Base-by-base conservation (phyloP, 371 early-diverging fungal species). In the Nematocida minor region DNA sequence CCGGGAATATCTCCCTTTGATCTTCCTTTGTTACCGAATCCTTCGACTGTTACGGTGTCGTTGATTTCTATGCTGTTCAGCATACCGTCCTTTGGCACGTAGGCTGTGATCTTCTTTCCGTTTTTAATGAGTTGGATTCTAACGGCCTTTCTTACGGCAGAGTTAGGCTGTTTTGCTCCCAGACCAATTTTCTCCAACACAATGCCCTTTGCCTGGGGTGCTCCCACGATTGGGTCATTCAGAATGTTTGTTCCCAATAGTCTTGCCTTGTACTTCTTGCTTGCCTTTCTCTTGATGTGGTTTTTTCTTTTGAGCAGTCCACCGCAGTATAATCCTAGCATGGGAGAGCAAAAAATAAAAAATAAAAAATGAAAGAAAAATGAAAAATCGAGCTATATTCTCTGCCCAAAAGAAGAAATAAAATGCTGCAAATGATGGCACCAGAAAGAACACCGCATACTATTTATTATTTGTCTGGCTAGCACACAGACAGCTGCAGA, bases 101-200 rank as follows among this genome's bases (percentile, higher is more conserved):
- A 99, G 83, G 99, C 98, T 79, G 96, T 95, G 86, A 98, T 90
- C 90, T 94, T 99, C 92, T 97, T 99, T 87, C 94, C 95, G 90
- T 96, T 96, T 90, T 95, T 95, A 90, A 97, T 96, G 80, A 97
- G 90, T 88, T 99, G 98, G 80, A 95, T 95, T 91, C 97, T 93
- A 80, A 97, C 96, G 88, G 95, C 95, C 90, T 99, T 99, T 89
- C 99, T 94, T 89, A 97, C 94, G 84, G 99, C 99, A 87, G 98
- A 98, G 93, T 99, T 99, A 83, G 99, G 99, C 89, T 99, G 99
- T 89, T 99, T 99, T 83, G 99, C 95, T 89, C 97, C 99, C 82
- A 98, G 94, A 91, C 97, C 98, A 88, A 91, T 92, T 49, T 74
- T 74, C 89, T 97, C 97, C 66, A 97, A 89, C 70, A 98, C 98